A percentile compares a stretch with the other conserved stretches of the same genome.
Conservation (phyloP, 441 rosid genomes). For the Syzygium malaccense region DNA sequence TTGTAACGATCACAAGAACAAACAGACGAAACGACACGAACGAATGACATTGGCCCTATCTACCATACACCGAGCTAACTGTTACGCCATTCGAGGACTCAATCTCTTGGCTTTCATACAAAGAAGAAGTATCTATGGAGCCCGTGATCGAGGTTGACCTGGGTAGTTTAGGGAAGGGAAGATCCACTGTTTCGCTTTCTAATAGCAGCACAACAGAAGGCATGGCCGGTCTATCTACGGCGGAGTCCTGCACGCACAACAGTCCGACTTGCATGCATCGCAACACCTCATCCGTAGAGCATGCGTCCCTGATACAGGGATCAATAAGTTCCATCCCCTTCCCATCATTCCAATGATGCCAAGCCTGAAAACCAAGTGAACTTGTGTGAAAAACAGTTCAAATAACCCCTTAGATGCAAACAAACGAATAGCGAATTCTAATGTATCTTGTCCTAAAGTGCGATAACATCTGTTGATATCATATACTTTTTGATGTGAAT, state of each 20-base stretch:
- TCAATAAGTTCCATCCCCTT: conserved; percentile 24
- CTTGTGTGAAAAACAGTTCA: not conserved
- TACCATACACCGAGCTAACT: conserved; percentile 17
- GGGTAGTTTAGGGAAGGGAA: conserved; percentile 24
- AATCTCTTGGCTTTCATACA: conserved; percentile 4
- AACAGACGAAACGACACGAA: not conserved
- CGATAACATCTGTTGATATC: not conserved
- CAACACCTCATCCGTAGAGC: conserved; percentile 11
- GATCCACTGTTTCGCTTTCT: conserved; percentile 16
- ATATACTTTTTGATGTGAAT: not conserved
- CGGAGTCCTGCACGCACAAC: conserved; percentile 36
- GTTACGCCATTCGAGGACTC: conserved; percentile 21
- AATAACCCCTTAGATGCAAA: not conserved
- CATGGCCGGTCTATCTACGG: conserved; percentile 26
- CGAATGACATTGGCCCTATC: conserved; percentile 1
- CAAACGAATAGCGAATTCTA: not conserved
- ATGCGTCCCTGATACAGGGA: conserved; percentile 14
- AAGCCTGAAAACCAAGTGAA: conserved; percentile 16
- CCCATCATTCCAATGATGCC: conserved; percentile 32
- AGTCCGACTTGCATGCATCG: conserved; percentile 33
- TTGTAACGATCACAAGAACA: not conserved
- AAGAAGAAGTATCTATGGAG: not conserved
- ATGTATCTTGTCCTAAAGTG: not conserved
- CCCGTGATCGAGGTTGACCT: conserved; percentile 12
- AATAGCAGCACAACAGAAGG: conserved; percentile 20